Evolutionary conservation across 1,139 yeast species (phyloP).

Genomic region (Yamadazyma mexicana): DNA sequence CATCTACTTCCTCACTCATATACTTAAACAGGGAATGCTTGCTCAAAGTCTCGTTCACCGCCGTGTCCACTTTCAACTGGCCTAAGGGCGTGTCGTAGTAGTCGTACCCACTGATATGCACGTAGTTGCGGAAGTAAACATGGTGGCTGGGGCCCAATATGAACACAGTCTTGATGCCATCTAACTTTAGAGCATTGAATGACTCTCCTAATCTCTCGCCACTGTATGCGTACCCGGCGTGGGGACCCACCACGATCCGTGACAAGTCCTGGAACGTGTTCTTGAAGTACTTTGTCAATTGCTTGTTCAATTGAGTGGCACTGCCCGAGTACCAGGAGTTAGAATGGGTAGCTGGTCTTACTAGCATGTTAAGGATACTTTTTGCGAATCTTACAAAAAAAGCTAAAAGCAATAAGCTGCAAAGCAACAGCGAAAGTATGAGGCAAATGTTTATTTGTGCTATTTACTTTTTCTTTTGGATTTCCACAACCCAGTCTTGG

Average conservation of each 20-base stretch:
- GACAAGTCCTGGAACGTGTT: constrained; percentile 48
- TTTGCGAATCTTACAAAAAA: constrained; percentile 1
- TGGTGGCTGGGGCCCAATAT: constrained; percentile 94
- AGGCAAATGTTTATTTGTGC: no score
- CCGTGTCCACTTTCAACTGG: constrained; percentile 58
- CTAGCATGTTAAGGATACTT: not conserved
- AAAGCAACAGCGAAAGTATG: not conserved
- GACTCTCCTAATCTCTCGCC: constrained; percentile 79
- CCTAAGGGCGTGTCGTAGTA: constrained; percentile 84
- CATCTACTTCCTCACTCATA: constrained; percentile 66
- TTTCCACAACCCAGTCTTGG: constrained; percentile 38
- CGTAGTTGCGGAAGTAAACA: constrained; percentile 68
- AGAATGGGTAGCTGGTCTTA: constrained; percentile 54
- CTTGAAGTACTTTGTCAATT: constrained; percentile 41
- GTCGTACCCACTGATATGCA: constrained; percentile 54
- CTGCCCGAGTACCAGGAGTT: constrained; percentile 82
- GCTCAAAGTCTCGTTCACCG: constrained; percentile 5
- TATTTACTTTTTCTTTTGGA: constrained; percentile 32
- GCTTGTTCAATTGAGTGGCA: constrained; percentile 40
- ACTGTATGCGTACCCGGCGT: constrained; percentile 89
- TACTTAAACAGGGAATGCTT: constrained; percentile 36
- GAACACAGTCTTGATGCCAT: constrained; percentile 62
- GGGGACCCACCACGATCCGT: constrained; percentile 64
- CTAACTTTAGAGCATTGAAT: constrained; percentile 67
- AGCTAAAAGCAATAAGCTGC: not conserved